Conservation (phyloP, 129 eudicot species). For the Silybum marianum region DNA sequence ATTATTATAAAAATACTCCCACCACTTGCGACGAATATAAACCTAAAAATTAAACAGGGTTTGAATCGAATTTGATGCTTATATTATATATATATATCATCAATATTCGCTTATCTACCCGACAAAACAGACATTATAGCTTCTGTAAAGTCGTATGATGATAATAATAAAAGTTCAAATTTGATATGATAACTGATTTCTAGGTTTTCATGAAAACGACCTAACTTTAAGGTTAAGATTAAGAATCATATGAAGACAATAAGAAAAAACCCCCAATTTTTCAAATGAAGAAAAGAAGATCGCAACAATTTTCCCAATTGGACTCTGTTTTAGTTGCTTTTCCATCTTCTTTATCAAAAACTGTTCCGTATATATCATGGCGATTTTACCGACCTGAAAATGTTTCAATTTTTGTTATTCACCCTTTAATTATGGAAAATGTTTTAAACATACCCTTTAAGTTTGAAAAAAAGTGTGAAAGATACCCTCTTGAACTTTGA, state of each 20-base stretch:
- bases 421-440: background rate
- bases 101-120: background rate
- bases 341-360: slow-evolving; percentile 15
- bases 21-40: slow-evolving; percentile 13
- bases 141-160: background rate
- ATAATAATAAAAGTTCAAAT: background rate
- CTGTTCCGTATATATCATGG: background rate
- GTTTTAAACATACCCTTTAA: background rate
- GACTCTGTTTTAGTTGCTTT: background rate
- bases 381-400: background rate
- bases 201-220: background rate
- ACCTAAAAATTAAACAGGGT: slow-evolving; percentile 11
- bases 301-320: background rate
- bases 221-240: slow-evolving; percentile 2
- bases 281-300: background rate
- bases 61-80: slow-evolving; percentile 7
- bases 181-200: background rate
- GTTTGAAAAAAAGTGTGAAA: background rate
- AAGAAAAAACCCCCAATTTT: background rate
- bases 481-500: no score
- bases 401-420: background rate
- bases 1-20: slow-evolving; percentile 14
- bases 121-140: background rate
- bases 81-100: background rate
- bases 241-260: background rate